phyloP scores from a whole-genome alignment of 768 basidiomycete species.

The Postia placenta region DNA sequence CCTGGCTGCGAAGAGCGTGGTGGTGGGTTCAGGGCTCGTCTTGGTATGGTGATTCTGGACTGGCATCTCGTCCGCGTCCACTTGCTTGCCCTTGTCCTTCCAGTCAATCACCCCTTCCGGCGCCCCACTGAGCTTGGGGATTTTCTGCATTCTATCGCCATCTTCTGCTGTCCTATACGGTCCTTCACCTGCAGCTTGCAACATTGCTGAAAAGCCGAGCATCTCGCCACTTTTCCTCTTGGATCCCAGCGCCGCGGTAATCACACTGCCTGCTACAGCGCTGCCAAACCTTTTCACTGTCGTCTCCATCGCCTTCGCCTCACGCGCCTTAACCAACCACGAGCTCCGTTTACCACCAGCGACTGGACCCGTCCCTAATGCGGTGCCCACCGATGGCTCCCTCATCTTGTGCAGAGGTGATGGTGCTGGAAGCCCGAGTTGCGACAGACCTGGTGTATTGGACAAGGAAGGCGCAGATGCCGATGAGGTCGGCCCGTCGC shows the following conservation, averaged over 20 bases:
- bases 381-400: conserved; percentile 25
- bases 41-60: not conserved
- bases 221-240: conserved; percentile 63
- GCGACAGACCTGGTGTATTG: conserved; percentile 36
- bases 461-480: conserved; percentile 8
- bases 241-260: conserved; percentile 23
- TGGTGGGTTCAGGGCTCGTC: not conserved
- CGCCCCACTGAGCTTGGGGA: conserved; percentile 32
- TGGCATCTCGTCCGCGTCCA: not conserved
- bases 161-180: too few relatives aligned
- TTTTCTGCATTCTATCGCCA: conserved; percentile 40
- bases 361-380: conserved; percentile 10
- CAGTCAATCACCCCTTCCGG: not conserved
- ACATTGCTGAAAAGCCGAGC: conserved; percentile 8
- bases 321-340: conserved; percentile 74
- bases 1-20: not conserved
- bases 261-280: conserved; percentile 1
- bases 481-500: not conserved
- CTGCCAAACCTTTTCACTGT: conserved; percentile 11
- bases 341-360: conserved; percentile 61
- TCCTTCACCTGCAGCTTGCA: not conserved
- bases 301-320: conserved; percentile 43
- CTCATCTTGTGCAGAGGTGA: conserved; percentile 58
- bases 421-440: conserved; percentile 62
- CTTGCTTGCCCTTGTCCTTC: conserved; percentile 9